Base-by-base conservation (phyloP, 352 stramenopile species). In the Aphanomyces cochlioides region DNA sequence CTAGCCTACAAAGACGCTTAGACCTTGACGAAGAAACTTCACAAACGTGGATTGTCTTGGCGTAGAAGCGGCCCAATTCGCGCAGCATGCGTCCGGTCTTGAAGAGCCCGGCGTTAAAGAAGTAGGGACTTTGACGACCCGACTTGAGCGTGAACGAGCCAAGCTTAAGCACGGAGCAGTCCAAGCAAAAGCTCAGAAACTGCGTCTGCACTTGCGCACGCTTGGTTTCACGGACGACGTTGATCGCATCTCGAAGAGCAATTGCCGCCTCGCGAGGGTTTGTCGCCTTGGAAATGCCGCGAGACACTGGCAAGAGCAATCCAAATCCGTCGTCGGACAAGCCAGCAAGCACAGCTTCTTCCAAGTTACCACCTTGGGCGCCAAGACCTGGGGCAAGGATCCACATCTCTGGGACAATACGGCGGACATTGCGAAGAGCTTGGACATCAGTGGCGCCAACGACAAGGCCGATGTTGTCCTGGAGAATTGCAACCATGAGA, bases 81-180 rank as follows among this genome's bases (percentile, higher is more conserved):
- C 88, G 83, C 15, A 99, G 78, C 17, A 96, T 91, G 43, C 84
- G 84, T 8, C 97, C 97, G 7, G 90, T 97, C 72, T 90, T 96
- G 82, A 99, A 99, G 47, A 99, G 83, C 15, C 97, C 84, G 17
- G 97, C 97, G 85, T 99, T 99, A 80, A 99, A 99, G 77, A 99
- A 99, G 83, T 99, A 99, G 28, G 98, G 98, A 38, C 92, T 98
- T 56, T 95, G 84, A 54, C 98, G 85, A 41, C 97, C 97, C 64
- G 95, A 99, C 79, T 99, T 99, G 34, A 99, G 84, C 54, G 90
- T 98, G 80, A 99, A 99, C 39, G 92, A 90, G 36, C 97, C 97
- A 77, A 99, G 99, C 74, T 98, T 97, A 38, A 99, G 87, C 64
- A 99, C 98, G 56, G 92, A 92, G 64, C 96, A 86, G 28, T 82